phyloP scores from a whole-genome alignment of 2,329 filamentous ascomycete genomes.

The Cytospora leucostoma region DNA sequence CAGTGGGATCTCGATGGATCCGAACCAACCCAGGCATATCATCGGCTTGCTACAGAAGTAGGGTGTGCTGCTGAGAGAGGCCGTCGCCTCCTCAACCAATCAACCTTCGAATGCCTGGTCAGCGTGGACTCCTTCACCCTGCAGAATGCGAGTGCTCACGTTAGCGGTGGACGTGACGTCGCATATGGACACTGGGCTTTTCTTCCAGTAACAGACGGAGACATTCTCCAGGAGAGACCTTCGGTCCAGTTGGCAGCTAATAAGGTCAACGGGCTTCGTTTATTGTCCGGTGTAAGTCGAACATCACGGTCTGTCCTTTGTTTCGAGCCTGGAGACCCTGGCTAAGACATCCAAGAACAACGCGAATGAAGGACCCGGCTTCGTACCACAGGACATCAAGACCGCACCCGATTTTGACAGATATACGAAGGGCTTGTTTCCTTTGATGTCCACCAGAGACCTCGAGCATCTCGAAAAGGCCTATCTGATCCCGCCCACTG shows the following conservation, averaged over 20 bases:
- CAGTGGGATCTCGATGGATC: constrained; percentile 15
- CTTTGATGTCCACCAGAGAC: constrained; percentile 42
- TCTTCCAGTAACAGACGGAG: constrained; percentile 40
- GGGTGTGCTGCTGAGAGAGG: constrained; percentile 7
- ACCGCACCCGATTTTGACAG: constrained; percentile 42
- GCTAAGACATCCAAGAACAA: constrained; percentile 38
- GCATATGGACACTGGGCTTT: constrained; percentile 35
- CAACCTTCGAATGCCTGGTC: constrained; percentile 32
- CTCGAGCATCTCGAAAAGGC: constrained; percentile 33
- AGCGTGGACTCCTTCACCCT: constrained; percentile 36
- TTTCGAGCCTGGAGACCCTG: background rate
- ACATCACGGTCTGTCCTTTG: background rate
- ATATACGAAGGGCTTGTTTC: constrained; percentile 44
- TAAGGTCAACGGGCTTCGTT: constrained; percentile 34
- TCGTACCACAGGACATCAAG: constrained; percentile 47
- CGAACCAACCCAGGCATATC: constrained; percentile 15
- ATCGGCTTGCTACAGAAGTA: constrained; percentile 8
- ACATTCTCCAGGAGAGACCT: constrained; percentile 36
- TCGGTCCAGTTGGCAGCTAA: constrained; percentile 34
- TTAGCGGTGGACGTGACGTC: constrained; percentile 25
- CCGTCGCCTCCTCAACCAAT: background rate
- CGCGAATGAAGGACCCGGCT: constrained; percentile 51
- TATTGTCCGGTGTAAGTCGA: constrained; percentile 1
- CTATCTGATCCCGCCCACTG: constrained; percentile 29
- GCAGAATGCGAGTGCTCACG: constrained; percentile 32